Percentiles rank a stretch among this genome's conserved stretches.
Evolutionary conservation across 345 rosid genomes (phyloP).

Genomic region (Clausena lansium): DNA sequence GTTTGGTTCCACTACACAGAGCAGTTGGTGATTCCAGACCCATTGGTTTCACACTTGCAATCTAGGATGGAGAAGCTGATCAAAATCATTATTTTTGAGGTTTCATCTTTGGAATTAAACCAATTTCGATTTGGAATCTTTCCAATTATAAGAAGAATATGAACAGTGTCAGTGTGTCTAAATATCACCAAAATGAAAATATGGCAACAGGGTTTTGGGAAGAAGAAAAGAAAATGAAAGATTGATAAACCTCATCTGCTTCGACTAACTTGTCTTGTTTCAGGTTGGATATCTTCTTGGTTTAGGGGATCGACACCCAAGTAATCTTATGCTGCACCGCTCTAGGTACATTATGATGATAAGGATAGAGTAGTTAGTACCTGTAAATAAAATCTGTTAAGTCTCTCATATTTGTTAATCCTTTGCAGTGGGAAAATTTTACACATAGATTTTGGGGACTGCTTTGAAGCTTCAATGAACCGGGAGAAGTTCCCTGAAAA

Average conservation of each 20-base stretch:
- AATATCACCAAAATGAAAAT: background rate
- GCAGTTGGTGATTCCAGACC: background rate
- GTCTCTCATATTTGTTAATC: slow-evolving; percentile 20
- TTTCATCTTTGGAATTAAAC: background rate
- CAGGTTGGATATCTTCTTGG: slow-evolving; percentile 99
- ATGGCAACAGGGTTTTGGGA: background rate
- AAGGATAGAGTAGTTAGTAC: background rate
- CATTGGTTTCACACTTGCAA: background rate
- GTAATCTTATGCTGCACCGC: slow-evolving; percentile 95
- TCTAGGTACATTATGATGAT: slow-evolving; percentile 52
- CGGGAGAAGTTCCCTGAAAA: slow-evolving; percentile 98
- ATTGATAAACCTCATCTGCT: background rate
- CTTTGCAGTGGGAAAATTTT: slow-evolving; percentile 84
- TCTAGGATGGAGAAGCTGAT: background rate
- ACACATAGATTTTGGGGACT: slow-evolving; percentile 99
- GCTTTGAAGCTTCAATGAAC: slow-evolving; percentile 99
- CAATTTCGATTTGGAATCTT: background rate
- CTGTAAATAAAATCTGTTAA: background rate
- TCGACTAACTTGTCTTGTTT: slow-evolving; percentile 20
- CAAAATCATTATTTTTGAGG: background rate
- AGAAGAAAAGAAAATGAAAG: background rate
- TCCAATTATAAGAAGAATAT: background rate
- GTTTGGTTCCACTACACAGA: background rate
- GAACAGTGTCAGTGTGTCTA: background rate
- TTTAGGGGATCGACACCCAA: slow-evolving; percentile 98